Evolutionary conservation across 148 eudicot species (phyloP).

Genomic region (Fagopyrum tataricum): DNA sequence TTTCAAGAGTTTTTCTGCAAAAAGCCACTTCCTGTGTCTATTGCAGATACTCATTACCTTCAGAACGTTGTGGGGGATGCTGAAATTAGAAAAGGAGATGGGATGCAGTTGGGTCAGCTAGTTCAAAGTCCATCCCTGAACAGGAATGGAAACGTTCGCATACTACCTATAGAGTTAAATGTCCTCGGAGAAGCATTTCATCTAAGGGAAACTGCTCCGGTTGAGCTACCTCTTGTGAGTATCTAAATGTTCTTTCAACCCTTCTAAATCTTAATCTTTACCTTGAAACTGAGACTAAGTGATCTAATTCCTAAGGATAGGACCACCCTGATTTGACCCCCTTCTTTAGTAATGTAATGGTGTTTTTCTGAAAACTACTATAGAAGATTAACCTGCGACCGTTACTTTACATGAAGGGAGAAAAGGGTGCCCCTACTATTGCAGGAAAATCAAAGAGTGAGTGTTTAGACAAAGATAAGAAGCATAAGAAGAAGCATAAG

Average conservation of each 20-base stretch:
- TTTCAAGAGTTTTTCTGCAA: slow-evolving; percentile 58
- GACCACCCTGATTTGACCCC: not conserved
- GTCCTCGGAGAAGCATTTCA: slow-evolving; percentile 43
- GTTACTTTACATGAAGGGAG: slow-evolving; percentile 37
- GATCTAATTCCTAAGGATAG: not conserved
- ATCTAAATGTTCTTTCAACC: not conserved
- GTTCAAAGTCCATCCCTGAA: slow-evolving; percentile 18
- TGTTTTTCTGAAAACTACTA: not conserved
- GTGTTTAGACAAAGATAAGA: slow-evolving; percentile 60
- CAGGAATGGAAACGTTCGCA: slow-evolving; percentile 15
- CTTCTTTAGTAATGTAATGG: not conserved
- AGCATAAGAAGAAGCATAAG: slow-evolving; percentile 69
- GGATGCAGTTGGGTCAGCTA: slow-evolving; percentile 47
- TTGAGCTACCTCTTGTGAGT: slow-evolving; percentile 25
- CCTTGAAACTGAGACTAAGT: not conserved
- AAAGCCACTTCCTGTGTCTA: slow-evolving; percentile 33
- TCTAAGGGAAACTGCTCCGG: slow-evolving; percentile 17
- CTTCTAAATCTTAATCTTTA: not conserved
- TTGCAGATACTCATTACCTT: slow-evolving; percentile 47
- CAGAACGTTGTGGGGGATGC: slow-evolving; percentile 44
- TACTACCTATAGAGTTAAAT: slow-evolving; percentile 36
- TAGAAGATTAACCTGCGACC: not conserved
- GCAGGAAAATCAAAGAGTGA: slow-evolving; percentile 71
- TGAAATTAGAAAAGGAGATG: slow-evolving; percentile 49
- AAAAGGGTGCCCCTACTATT: slow-evolving; percentile 78